A percentile compares a stretch with the other conserved stretches of the same genome.
These are phyloP conservation scores for Stereocaulon alpinum DNA, from an alignment of 495 filamentous ascomycete genomes.

Conservation along the genomic window DNA sequence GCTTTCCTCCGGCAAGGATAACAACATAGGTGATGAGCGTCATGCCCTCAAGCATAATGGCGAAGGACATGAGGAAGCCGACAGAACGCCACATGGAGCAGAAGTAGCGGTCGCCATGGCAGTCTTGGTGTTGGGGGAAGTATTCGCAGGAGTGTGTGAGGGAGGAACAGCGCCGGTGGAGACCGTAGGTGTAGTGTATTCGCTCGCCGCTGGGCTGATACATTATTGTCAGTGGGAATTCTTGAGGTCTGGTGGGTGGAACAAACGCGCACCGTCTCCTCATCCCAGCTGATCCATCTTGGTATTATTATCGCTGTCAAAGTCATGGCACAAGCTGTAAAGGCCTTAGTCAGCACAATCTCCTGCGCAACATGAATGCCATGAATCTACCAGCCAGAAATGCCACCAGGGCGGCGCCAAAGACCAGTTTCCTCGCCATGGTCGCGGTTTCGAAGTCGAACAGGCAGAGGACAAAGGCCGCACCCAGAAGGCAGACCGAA, in stretches of 20 bases:
- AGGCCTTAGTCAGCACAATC: background rate
- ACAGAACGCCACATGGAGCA: conserved; percentile 85
- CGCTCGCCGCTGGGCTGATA: conserved; percentile 31
- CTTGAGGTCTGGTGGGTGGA: background rate
- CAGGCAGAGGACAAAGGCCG: conserved; percentile 1
- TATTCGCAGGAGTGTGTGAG: conserved; percentile 43
- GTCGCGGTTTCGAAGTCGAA: conserved; percentile 3
- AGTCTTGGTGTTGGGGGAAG: conserved; percentile 56
- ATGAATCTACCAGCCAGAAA: conserved; percentile 50
- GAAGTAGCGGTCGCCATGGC: conserved; percentile 65
- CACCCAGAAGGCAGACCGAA: background rate
- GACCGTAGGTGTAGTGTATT: conserved; percentile 61
- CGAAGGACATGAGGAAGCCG: conserved; percentile 77
- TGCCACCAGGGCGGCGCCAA: conserved; percentile 44
- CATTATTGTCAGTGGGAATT: background rate
- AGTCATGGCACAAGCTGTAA: conserved; percentile 64
- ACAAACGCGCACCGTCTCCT: conserved; percentile 40
- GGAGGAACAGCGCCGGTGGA: conserved; percentile 70
- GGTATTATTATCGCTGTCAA: conserved; percentile 64
- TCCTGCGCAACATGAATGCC: background rate
- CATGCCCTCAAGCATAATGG: conserved; percentile 64
- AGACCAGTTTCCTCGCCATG: conserved; percentile 46
- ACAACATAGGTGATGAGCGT: conserved; percentile 64
- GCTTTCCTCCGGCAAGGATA: conserved; percentile 65
- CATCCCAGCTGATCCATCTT: conserved; percentile 69